Evolutionary conservation across 2,329 filamentous ascomycete species (phyloP).

Genomic region (Ceratocystis papillata): DNA sequence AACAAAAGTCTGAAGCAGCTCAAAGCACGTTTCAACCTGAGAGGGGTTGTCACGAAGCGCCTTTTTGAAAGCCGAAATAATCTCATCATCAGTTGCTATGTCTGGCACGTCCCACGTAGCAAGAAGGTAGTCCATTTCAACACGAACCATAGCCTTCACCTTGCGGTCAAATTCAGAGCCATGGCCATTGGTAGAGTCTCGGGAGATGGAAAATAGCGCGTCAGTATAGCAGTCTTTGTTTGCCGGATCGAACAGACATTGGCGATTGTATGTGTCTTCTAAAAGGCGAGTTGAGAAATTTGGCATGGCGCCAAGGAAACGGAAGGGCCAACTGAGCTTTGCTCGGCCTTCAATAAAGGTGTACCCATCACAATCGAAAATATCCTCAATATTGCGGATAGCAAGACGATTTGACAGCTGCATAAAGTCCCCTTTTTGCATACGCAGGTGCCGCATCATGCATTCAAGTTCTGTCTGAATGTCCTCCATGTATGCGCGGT

Average conservation of each 20-base stretch:
- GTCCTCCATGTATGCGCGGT: conserved; percentile 41
- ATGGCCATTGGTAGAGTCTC: conserved; percentile 21
- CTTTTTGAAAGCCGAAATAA: conserved; percentile 26
- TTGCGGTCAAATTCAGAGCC: conserved; percentile 23
- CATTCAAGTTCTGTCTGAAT: conserved; percentile 41
- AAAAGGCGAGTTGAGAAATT: conserved; percentile 26
- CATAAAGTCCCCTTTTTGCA: conserved; percentile 29
- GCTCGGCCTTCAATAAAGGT: conserved; percentile 25
- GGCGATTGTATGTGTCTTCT: conserved; percentile 24
- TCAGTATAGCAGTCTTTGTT: conserved; percentile 25
- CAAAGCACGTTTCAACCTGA: conserved; percentile 26
- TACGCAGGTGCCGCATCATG: conserved; percentile 30
- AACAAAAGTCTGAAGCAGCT: conserved; percentile 26
- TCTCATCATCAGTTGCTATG: conserved; percentile 26
- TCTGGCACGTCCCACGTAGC: conserved; percentile 25
- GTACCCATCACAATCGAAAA: conserved; percentile 30
- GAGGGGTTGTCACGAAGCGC: conserved; percentile 26
- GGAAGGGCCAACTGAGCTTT: conserved; percentile 23
- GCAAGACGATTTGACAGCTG: conserved; percentile 29
- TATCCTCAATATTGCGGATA: conserved; percentile 29
- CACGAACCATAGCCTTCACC: conserved; percentile 22
- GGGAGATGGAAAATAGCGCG: conserved; percentile 24
- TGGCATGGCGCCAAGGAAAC: conserved; percentile 33
- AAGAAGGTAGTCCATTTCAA: conserved; percentile 25
- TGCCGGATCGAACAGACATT: conserved; percentile 17